These are phyloP conservation scores for Begonia masoniana DNA, from an alignment of 306 rosid genomes.

Conservation along the genomic window DNA sequence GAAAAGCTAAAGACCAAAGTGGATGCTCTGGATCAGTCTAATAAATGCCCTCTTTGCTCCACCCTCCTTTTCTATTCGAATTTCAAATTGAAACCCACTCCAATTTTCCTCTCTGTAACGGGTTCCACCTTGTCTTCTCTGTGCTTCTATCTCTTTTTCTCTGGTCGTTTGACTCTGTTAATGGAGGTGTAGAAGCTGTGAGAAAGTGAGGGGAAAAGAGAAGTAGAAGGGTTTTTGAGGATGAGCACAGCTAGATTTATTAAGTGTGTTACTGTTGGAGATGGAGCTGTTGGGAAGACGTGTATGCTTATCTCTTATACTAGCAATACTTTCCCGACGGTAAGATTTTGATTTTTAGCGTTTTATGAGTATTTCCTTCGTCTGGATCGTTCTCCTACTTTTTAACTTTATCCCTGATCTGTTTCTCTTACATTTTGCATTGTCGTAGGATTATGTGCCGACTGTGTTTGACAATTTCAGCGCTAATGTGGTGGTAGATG, in stretches of 20 bases:
- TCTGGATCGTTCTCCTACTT: background rate
- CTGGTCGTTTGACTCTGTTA: background rate
- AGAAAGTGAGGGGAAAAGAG: constrained; percentile 8
- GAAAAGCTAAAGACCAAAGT: constrained; percentile 29
- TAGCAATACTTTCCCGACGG: constrained; percentile 86
- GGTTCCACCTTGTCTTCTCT: constrained; percentile 1
- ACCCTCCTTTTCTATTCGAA: constrained; percentile 38
- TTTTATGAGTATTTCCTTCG: background rate
- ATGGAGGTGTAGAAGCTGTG: no score
- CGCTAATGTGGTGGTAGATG: constrained; percentile 95
- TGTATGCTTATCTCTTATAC: constrained; percentile 91
- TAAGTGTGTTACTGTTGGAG: constrained; percentile 90
- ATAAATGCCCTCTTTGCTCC: constrained; percentile 29
- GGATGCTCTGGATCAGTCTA: constrained; percentile 31
- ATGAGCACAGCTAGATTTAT: constrained; percentile 92
- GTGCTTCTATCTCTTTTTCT: background rate
- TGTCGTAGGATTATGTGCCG: constrained; percentile 74
- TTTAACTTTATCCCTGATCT: background rate
- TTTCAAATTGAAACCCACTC: constrained; percentile 17
- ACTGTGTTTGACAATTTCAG: constrained; percentile 92
- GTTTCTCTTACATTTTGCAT: background rate
- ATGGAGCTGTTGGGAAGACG: constrained; percentile 91
- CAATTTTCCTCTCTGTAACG: constrained; percentile 3
- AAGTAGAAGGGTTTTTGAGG: constrained; percentile 2
- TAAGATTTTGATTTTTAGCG: constrained; percentile 16